Evolutionary conservation across 2,329 filamentous ascomycete species (phyloP), one percentile per base, ranked within the genome.

Genomic region (Endoconidiophora laricicola): DNA sequence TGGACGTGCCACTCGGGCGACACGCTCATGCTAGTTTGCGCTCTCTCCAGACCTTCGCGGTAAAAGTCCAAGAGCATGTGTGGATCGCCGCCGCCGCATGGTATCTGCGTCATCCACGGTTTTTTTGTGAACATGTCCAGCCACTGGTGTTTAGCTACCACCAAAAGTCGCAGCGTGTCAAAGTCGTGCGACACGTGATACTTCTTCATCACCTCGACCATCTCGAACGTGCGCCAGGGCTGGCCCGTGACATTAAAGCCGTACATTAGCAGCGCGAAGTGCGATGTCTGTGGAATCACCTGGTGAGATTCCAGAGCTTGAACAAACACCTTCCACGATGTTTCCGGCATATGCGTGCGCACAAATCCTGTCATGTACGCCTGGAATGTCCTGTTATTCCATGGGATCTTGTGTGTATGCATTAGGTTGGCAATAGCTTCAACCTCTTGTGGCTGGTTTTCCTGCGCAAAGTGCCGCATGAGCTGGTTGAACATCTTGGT

Each of bases 401-500:
- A 76, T 7, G 66, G 59, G 10, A 78, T 58, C 0, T 63, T 58
- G 38, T 63, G 60, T 10, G 65, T 60, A 20, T 65, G 67, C 75
- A 79, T 79, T 36, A 58, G 54, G 36, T 64, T 61, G 20, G 77
- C 63, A 5, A 75, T 51, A 3, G 63, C 65, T 56, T 76, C 70
- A 48, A 74, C 65, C 44, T 65, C 64, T n/a, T 59, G 60, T 5
- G 77, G 60, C 48, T 71, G 68, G 50, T 81, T 74, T 5, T 74
- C 71, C 50, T 76, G 66, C 5, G 83, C 84, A 60, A 86, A 73
- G 54, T 81, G 76, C 50, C 73, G 70, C 3, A 95, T 67, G 29
- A 95, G 65, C 48, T 77, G 71, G 59, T 95, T 94, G 84, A 85
- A 95, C 59, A 86, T 76, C 29, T 71, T 67, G 2, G 79, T 79